Base-by-base conservation (phyloP, 2,329 filamentous ascomycete species). In the Phialemoniopsis sp. region DNA sequence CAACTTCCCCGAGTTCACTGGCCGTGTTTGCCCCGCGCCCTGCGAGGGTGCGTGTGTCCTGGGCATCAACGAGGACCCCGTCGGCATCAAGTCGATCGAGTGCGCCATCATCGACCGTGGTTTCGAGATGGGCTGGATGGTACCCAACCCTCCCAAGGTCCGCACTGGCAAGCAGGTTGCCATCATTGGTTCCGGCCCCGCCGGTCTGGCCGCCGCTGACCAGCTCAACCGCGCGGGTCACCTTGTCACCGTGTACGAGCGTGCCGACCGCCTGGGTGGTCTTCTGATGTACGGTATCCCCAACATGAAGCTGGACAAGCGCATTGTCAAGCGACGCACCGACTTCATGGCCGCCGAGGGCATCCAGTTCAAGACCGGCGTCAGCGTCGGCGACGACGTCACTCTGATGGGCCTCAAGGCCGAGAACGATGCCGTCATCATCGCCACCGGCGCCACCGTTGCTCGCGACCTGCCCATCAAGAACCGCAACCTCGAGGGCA, bases 221-320 rank as follows among this genome's bases (percentile, higher is more conserved):
- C 91, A 96, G 66, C 80, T 97, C 50, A 97, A 97, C 78, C 86
- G 85, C 54, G 88, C 87, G 53, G 91, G 91, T 19, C 91, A 97
- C 68, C 69, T 60, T 5, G 89, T 96, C 39, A 95, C 89, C 12
- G 80, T 97, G 14, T 96, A 93, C 57, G 91, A 97, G 75, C 88
- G 91, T 48, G 81, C 89, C 44, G 91, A 97, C 59, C 88, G 91
- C 49, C 72, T 85, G 42, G 91, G 91, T 67, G 91, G 91, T 63
- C 75, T 97, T 40, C 79, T 97, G 56, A 96, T 96, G 91, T 96
- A 97, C 59, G 91, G 91, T 51, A 97, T 97, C 51, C 91, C 91
- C 50, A 97, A 97, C 74, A 97, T 97, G 91, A 97, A 97, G 74
- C 85, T 97, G 32, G 91, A 97, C 72, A 97, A 97, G 78, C 89